These are phyloP conservation scores for Tremellales sp. DNA, from an alignment of 1,284 basidiomycete species.

Conservation along the genomic window DNA sequence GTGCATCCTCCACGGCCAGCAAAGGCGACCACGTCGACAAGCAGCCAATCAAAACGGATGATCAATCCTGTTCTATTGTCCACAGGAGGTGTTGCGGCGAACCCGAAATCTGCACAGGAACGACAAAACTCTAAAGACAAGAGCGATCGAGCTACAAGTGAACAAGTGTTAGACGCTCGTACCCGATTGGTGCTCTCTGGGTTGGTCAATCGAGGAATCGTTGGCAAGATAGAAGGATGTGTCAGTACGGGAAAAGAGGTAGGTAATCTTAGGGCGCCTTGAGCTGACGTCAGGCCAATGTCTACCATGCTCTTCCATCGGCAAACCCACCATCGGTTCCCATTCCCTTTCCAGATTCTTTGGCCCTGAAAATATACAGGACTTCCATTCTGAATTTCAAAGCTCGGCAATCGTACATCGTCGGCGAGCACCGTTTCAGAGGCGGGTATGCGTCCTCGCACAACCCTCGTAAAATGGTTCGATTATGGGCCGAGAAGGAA, in stretches of 20 bases:
- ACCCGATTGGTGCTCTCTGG: slow-evolving; percentile 88
- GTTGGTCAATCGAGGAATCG: slow-evolving; percentile 81
- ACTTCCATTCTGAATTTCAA: slow-evolving; percentile 98
- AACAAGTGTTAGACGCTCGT: slow-evolving; percentile 88
- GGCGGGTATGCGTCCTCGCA: slow-evolving; percentile 78
- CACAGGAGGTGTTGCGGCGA: slow-evolving; percentile 73
- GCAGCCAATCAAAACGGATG: slow-evolving; percentile 65
- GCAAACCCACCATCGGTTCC: slow-evolving; percentile 50
- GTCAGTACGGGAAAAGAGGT: slow-evolving; percentile 95
- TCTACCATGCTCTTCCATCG: slow-evolving; percentile 78
- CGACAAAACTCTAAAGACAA: slow-evolving; percentile 86
- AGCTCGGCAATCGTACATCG: slow-evolving; percentile 90
- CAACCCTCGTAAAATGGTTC: slow-evolving; percentile 98
- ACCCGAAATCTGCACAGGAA: slow-evolving; percentile 82
- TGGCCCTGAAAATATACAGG: slow-evolving; percentile 97
- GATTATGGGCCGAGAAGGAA: slow-evolving; percentile 99
- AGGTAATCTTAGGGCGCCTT: slow-evolving; percentile 23
- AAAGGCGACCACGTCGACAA: slow-evolving; percentile 44
- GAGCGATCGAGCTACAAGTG: slow-evolving; percentile 86
- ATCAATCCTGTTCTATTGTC: slow-evolving; percentile 54
- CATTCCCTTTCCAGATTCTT: slow-evolving; percentile 58
- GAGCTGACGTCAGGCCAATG: slow-evolving; percentile 67
- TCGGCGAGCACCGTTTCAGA: slow-evolving; percentile 84
- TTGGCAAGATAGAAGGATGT: slow-evolving; percentile 87
- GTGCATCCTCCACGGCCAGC: slow-evolving; percentile 31